Evolutionary conservation across 371 early-diverging fungal species (phyloP), one percentile per base, ranked within the genome.

Genomic region (Mucor plumbeus): DNA sequence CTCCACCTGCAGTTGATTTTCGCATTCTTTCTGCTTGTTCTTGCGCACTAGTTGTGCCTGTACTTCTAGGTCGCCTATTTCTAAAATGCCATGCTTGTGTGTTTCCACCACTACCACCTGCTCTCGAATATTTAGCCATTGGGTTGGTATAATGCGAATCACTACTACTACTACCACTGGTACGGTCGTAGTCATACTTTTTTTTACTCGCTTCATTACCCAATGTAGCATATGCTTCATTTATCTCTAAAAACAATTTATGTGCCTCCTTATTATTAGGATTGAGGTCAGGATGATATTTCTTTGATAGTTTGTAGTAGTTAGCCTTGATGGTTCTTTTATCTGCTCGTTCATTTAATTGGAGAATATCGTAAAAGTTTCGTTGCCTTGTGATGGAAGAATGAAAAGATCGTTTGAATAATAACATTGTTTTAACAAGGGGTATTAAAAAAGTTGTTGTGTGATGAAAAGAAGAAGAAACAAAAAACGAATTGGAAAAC

Each of bases 251-350:
- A 70, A 97, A 97, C 62, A 78, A 76, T 7, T 74, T 55, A 64
- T 91, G 90, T 3, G 90, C 89, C 39, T 79, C 80, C 21, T 89
- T 85, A 68, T 91, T 85, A 4, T 87, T 85, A 3, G 84, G 88
- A 74, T 92, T 94, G 43, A 85, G 77, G 71, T 97, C 97, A 1
- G 97, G 97, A 72, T 95, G 96, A 84, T 91, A 94, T 66, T 87
- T 76, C 82, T 93, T 93, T 15, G 94, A 94, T 34, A 94, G 79
- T 62, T 88, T 81, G 78, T 95, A 95, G 69, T 93, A 97, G 44
- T 90, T 87, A 1, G 88, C 26, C 65, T 95, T 95, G 68, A 97
- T 90, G 33, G 87, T 79, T 36, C 83, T 78, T 47, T 84, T 84
- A 36, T 87, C 86, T 3, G 92, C 90, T 19, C 74, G 59, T 5